These are phyloP conservation scores for Trypethelium eluteriae DNA, from an alignment of 495 filamentous ascomycete species.

Conservation along the genomic window DNA sequence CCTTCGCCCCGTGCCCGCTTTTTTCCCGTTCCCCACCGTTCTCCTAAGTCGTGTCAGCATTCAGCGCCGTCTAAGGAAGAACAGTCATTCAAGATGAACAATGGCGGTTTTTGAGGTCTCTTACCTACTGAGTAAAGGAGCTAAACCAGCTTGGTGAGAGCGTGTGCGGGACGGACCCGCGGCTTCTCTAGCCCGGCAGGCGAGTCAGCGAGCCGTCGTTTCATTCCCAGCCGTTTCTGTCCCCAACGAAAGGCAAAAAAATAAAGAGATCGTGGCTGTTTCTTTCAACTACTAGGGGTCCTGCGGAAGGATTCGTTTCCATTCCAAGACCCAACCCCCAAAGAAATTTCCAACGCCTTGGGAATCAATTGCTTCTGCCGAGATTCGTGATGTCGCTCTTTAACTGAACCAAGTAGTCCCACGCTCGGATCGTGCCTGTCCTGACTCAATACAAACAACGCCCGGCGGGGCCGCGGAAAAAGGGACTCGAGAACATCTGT, in stretches of 20 bases:
- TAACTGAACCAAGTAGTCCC: not conserved
- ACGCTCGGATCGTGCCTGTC: not conserved
- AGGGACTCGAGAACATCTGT: not conserved
- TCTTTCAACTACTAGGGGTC: not conserved
- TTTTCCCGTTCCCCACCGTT: not conserved
- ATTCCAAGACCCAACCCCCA: not conserved
- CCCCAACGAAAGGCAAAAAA: not conserved
- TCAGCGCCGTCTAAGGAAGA: not conserved
- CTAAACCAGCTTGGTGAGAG: not conserved
- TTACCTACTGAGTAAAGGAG: too few relatives aligned
- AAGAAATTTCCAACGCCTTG: not conserved
- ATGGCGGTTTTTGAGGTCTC: too few relatives aligned
- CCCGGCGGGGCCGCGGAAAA: too few relatives aligned
- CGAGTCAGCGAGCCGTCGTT: not conserved
- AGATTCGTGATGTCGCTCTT: not conserved
- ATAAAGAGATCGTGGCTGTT: not conserved
- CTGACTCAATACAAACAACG: too few relatives aligned
- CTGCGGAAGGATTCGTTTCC: not conserved
- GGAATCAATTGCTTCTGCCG: too few relatives aligned
- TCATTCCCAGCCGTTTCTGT: not conserved
- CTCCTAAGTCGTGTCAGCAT: not conserved
- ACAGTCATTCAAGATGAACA: too few relatives aligned
- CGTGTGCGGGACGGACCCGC: slow-evolving; percentile 8
- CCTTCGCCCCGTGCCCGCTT: not conserved
- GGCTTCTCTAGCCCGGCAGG: not conserved